These are phyloP conservation scores for Trametes versicolor DNA, from an alignment of 1,284 basidiomycete species.

Conservation along the genomic window DNA sequence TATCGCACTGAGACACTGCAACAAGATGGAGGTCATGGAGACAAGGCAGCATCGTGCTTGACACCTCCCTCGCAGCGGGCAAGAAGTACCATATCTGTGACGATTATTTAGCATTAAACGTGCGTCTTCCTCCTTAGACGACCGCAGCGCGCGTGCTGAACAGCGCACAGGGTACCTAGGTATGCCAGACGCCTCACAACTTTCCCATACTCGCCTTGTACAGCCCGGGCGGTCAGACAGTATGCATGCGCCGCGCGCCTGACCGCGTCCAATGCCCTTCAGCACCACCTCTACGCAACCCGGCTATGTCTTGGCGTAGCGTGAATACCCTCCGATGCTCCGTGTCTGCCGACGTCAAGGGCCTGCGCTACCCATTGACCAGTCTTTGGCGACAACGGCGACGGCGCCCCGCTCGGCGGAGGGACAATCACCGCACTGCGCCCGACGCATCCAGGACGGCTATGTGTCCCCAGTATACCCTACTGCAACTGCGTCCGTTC, in stretches of 20 bases:
- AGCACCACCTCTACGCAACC: not conserved
- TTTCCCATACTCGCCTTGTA: conserved; percentile 34
- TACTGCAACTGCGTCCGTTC: too few species aligned
- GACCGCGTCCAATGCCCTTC: not conserved
- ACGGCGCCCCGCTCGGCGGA: not conserved
- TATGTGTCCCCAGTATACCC: too few species aligned
- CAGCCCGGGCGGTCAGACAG: not conserved
- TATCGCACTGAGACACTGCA: too few species aligned
- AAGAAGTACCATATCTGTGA: not conserved
- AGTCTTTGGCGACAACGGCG: not conserved
- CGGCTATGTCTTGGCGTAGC: not conserved
- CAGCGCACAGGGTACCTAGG: conserved; percentile 11
- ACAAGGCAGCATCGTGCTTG: too few species aligned
- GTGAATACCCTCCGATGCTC: not conserved
- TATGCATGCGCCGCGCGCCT: not conserved
- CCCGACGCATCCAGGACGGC: too few species aligned
- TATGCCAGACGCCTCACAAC: conserved; percentile 25
- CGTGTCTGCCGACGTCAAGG: not conserved
- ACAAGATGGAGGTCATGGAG: too few species aligned
- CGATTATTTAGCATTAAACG: conserved; percentile 6
- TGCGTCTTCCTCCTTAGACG: not conserved
- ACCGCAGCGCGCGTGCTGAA: not conserved
- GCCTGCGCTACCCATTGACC: not conserved
- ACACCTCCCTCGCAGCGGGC: not conserved
- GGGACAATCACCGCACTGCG: not conserved